Evolutionary conservation across 768 basidiomycete species (phyloP).

Genomic region (Podaxis sp.): DNA sequence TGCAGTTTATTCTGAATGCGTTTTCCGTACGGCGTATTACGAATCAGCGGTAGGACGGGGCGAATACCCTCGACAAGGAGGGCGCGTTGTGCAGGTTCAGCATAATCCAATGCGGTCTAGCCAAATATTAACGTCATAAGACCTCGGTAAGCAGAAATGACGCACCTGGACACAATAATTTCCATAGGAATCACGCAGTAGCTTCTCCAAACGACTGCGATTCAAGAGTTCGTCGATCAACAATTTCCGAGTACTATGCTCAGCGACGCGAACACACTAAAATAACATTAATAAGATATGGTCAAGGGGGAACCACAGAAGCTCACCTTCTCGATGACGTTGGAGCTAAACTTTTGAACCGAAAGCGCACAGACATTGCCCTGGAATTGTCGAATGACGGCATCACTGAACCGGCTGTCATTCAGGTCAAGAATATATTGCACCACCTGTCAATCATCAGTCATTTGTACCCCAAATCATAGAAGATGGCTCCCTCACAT

Average conservation of each 20-base stretch:
- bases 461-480: constrained; percentile 4
- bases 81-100: constrained; percentile 89
- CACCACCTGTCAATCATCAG: constrained; percentile 60
- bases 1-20: constrained; percentile 98
- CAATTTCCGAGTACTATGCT: constrained; percentile 90
- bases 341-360: constrained; percentile 99
- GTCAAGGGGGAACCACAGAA: constrained; percentile 1
- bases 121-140: constrained; percentile 3
- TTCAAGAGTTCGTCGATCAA: constrained; percentile 95
- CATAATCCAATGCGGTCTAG: constrained; percentile 96
- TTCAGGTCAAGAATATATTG: constrained; percentile 99
- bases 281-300: constrained; percentile 8
- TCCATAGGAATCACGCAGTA: constrained; percentile 94
- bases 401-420: constrained; percentile 98
- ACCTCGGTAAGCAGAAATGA: constrained; percentile 3
- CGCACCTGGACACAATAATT: constrained; percentile 91
- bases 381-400: constrained; percentile 93
- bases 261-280: constrained; percentile 89
- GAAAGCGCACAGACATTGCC: constrained; percentile 98
- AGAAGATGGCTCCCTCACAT: constrained; percentile 46
- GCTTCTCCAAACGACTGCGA: constrained; percentile 91
- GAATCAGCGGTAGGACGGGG: constrained; percentile 96
- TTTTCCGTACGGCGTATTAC: constrained; percentile 99
- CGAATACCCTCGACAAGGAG: constrained; percentile 96
- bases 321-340: constrained; percentile 92